Conservation (phyloP, 1,284 basidiomycete species). For the Ganoderma lucidum region DNA sequence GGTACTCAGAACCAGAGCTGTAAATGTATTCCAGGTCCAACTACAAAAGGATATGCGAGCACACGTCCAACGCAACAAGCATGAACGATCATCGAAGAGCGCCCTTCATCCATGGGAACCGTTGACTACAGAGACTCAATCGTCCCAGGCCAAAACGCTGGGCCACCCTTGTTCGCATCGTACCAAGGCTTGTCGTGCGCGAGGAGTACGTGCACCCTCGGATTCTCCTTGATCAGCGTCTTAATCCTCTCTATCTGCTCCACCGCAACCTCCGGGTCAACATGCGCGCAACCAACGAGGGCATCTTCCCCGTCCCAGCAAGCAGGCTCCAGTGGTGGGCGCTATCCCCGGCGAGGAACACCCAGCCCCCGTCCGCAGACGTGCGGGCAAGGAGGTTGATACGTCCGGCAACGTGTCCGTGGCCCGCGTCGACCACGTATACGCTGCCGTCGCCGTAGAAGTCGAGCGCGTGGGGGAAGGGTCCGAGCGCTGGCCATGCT, state of each 20-base stretch:
- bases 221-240: conserved; percentile 43
- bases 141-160: conserved; percentile 52
- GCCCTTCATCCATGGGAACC: too few relatives aligned
- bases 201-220: conserved; percentile 55
- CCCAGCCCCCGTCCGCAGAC: conserved; percentile 60
- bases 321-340: conserved; percentile 63
- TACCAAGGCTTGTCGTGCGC: conserved; percentile 65
- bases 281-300: conserved; percentile 54
- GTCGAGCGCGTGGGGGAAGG: conserved; percentile 60
- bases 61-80: too few relatives aligned
- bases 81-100: too few relatives aligned
- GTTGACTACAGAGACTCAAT: conserved; percentile 25
- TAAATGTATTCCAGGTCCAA: too few relatives aligned
- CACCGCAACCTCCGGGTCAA: conserved; percentile 50
- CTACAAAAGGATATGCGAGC: too few relatives aligned
- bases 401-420: conserved; percentile 63
- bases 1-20: too few relatives aligned
- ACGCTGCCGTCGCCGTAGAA: conserved; percentile 64
- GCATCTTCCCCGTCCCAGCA: conserved; percentile 53
- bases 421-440: conserved; percentile 59
- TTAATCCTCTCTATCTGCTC: conserved; percentile 52
- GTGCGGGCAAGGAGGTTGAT: conserved; percentile 63
- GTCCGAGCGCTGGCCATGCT: conserved; percentile 47
- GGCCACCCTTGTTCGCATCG: conserved; percentile 49
- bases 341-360: conserved; percentile 64